A percentile compares a stretch with the other conserved stretches of the same genome.
phyloP scores from a whole-genome alignment of 148 eudicot genomes.

The Mesembryanthemum crystallinum region DNA sequence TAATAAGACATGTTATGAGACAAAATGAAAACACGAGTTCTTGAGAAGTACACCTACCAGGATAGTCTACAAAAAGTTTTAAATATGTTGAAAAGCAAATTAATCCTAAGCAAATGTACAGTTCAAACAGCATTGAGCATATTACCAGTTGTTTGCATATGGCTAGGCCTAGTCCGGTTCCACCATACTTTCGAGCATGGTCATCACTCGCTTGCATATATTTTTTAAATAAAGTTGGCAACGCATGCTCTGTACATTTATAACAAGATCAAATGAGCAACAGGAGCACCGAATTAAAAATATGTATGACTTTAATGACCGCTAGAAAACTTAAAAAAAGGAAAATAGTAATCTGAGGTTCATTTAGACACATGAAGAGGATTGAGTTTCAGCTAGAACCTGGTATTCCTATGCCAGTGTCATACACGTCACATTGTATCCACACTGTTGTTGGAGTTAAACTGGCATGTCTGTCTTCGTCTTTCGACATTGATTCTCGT shows the following conservation, averaged over 20 bases:
- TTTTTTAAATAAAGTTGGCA: conserved; percentile 77
- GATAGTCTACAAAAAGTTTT: not conserved
- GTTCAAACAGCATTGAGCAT: not conserved
- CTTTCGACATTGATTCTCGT: conserved; percentile 27
- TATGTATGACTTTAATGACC: not conserved
- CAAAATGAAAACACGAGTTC: not conserved
- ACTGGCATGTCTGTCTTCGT: conserved; percentile 27
- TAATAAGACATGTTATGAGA: no score
- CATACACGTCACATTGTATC: conserved; percentile 90
- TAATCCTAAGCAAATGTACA: not conserved
- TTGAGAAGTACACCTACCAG: not conserved
- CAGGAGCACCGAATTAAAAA: not conserved
- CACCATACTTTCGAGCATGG: conserved; percentile 93
- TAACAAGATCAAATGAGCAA: conserved; percentile 13
- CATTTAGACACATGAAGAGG: not conserved
- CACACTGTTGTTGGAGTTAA: conserved; percentile 53
- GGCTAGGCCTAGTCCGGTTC: conserved; percentile 93
- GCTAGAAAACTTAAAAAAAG: not conserved
- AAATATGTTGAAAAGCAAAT: not conserved
- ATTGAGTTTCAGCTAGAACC: conserved; percentile 32
- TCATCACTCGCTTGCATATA: conserved; percentile 94
- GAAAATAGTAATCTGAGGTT: not conserved
- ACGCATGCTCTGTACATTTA: conserved; percentile 63
- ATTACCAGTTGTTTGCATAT: conserved; percentile 95
- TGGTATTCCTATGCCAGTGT: conserved; percentile 96